Percentiles rank a stretch among this genome's conserved stretches.
Conservation (phyloP, 1,139 yeast genomes). For the Candida tunisiensis region DNA sequence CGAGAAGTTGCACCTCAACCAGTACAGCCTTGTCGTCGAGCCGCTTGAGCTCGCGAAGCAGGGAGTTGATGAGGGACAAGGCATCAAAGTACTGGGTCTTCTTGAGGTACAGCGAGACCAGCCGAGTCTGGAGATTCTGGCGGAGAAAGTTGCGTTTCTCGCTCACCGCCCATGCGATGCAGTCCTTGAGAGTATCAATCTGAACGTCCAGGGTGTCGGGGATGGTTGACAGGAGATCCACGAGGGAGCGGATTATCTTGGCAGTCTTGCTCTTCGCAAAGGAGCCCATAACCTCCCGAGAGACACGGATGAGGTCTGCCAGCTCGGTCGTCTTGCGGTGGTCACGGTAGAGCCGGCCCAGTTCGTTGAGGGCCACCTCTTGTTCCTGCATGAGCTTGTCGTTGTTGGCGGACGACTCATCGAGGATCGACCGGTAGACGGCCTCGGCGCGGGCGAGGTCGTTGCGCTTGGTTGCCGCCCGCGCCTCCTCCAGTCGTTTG, state of each 20-base stretch:
- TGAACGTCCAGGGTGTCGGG: conserved; percentile 58
- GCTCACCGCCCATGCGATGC: conserved; percentile 74
- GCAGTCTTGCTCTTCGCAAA: conserved; percentile 94
- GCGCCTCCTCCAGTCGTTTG: conserved; percentile 30
- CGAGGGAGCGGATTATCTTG: conserved; percentile 47
- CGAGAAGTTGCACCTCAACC: conserved; percentile 89
- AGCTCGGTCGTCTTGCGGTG: conserved; percentile 32
- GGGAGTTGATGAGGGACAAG: conserved; percentile 47
- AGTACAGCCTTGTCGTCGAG: conserved; percentile 90
- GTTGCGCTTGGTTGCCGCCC: conserved; percentile 32
- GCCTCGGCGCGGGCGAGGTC: conserved; percentile 40
- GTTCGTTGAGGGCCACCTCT: conserved; percentile 18
- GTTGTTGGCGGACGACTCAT: conserved; percentile 18
- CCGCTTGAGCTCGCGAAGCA: conserved; percentile 76
- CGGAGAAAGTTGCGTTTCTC: conserved; percentile 81
- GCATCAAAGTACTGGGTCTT: conserved; percentile 51
- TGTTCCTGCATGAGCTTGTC: conserved; percentile 22
- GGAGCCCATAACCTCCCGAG: conserved; percentile 48
- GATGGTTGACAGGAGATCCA: conserved; percentile 60
- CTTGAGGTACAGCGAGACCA: conserved; percentile 61
- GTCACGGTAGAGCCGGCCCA: conserved; percentile 18
- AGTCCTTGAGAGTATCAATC: conserved; percentile 55
- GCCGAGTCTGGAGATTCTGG: conserved; percentile 72
- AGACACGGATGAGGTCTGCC: conserved; percentile 44
- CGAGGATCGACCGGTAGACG: conserved; percentile 29